Base-by-base conservation (phyloP, 306 rosid species). In the Luffa aegyptiaca region DNA sequence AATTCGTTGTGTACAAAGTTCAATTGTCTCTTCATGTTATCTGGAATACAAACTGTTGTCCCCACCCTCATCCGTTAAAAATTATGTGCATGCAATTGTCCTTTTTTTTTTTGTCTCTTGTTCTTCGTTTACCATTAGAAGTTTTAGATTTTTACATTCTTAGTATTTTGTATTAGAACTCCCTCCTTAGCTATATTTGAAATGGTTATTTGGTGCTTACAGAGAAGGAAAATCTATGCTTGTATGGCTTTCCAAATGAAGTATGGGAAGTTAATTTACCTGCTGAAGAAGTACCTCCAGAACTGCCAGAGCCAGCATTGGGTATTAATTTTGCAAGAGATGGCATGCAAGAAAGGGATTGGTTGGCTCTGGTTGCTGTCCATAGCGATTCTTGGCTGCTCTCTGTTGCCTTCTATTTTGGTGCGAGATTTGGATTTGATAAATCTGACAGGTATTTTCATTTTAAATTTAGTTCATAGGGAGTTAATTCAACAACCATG, bases 181-280 rank as follows among this genome's bases (percentile, higher is more conserved):
- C 46, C 26, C 31, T 69, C 42, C 52, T 35, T 51, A 14, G 46
- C 78, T 74, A 51, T 74, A 51, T 74, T 18, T 33, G 35, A 51
- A 33, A 14, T 5, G 5, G 48, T 31, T 52, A 33, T 75, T 33
- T 75, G 64, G 63, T 52, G 48, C 49, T 80, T 90, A 57, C 89
- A 94, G 98, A 94, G 80, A 94, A 94, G 88, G 98, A 94, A 87
- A 94, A 94, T 89, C 86, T 94, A 78, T 92, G 96, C 86, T 83
- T 93, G 76, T 94, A 92, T 58, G 96, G 97, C 41, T 89, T 85
- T 80, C 97, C 97, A 63, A 90, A 91, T 85, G 98, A 89, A 89
- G 93, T 83, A 78, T 94, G 98, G 98, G 98, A 94, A 88, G 98
- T 94, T 72, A 94, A 89, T 88, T 89, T 94, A 82, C 98, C 98